Conservation (phyloP, 345 rosid species). For the Citrus glauca region DNA sequence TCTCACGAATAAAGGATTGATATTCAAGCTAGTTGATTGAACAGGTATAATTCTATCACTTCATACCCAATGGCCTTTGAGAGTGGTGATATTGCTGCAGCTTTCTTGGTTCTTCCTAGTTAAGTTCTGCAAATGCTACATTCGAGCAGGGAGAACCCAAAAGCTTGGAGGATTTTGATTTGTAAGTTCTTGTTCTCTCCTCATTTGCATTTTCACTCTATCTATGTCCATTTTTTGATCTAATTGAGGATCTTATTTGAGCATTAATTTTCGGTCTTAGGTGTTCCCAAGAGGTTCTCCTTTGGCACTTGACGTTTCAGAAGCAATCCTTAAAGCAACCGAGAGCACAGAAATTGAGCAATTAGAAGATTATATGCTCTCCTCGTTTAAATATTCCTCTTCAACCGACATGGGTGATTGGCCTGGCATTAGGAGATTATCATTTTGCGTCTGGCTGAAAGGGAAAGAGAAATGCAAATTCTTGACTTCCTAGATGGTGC, state of each 20-base stretch:
- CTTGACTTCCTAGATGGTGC: not conserved
- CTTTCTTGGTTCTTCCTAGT: slow-evolving; percentile 28
- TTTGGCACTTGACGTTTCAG: slow-evolving; percentile 20
- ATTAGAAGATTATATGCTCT: slow-evolving; percentile 5
- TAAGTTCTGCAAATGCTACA: slow-evolving; percentile 25
- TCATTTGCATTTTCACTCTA: not conserved
- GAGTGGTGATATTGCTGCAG: slow-evolving; percentile 23
- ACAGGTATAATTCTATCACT: too few species aligned
- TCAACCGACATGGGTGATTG: not conserved
- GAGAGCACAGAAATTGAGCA: slow-evolving; percentile 23
- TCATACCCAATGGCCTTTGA: not conserved
- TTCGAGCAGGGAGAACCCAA: slow-evolving; percentile 12
- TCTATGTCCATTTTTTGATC: too few species aligned
- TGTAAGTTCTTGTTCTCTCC: slow-evolving; percentile 3
- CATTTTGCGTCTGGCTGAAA: not conserved
- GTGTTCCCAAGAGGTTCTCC: slow-evolving; percentile 27
- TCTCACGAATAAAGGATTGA: too few species aligned
- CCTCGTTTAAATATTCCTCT: slow-evolving; percentile 19
- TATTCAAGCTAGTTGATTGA: too few species aligned
- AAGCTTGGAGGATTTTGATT: slow-evolving; percentile 32
- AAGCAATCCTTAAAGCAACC: slow-evolving; percentile 19
- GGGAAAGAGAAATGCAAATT: not conserved
- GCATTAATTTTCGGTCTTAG: not conserved
- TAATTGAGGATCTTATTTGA: not conserved
- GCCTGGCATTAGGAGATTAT: slow-evolving; percentile 6